Evolutionary conservation across 768 basidiomycete species (phyloP).

Genomic region (Auricularia sp.): DNA sequence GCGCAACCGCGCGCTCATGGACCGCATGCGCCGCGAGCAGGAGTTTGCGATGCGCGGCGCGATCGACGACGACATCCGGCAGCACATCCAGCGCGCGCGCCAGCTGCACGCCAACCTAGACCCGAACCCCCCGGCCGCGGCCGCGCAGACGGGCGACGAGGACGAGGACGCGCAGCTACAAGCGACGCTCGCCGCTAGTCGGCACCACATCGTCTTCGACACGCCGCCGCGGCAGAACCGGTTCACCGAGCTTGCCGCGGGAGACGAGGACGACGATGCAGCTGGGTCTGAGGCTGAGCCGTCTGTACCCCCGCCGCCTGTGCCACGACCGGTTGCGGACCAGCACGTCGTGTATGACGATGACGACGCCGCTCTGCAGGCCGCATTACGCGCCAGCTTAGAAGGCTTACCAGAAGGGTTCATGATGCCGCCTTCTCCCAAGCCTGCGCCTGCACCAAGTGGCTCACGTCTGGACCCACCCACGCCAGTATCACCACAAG

Average conservation of each 20-base stretch:
- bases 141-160: slow-evolving; percentile 9
- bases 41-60: slow-evolving; percentile 55
- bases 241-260: slow-evolving; percentile 6
- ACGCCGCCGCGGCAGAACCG: neutral
- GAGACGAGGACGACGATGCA: slow-evolving; percentile 14
- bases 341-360: slow-evolving; percentile 61
- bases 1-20: slow-evolving; percentile 47
- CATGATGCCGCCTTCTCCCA: slow-evolving; percentile 22
- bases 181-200: slow-evolving; percentile 15
- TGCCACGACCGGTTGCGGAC: slow-evolving; percentile 2
- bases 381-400: slow-evolving; percentile 75
- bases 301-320: slow-evolving; percentile 1
- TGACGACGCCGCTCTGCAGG: slow-evolving; percentile 80
- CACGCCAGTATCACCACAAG: too few relatives aligned
- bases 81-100: neutral
- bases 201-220: neutral
- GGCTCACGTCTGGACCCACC: neutral
- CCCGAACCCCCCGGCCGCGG: neutral
- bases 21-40: slow-evolving; percentile 56
- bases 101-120: neutral
- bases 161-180: slow-evolving; percentile 17
- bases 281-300: slow-evolving; percentile 2
- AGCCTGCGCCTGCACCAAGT: slow-evolving; percentile 9
- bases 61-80: slow-evolving; percentile 34
- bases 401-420: slow-evolving; percentile 51